Evolutionary conservation across 2,329 filamentous ascomycete species (phyloP), one percentile per base, ranked within the genome.

Genomic region (Paecilomyces fulvus): DNA sequence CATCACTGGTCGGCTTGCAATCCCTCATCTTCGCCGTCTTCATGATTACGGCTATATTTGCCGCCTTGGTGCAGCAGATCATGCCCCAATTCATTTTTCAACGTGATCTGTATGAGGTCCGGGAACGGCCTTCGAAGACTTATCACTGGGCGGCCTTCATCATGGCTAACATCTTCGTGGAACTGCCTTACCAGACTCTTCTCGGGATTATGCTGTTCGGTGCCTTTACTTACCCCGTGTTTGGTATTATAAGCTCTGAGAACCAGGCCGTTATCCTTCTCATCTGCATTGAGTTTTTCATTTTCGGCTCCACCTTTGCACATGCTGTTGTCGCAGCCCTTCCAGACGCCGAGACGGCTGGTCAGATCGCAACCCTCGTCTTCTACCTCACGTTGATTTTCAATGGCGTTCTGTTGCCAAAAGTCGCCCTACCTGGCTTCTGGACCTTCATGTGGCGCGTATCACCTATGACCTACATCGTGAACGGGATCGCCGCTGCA

Each of bases 1-100:
- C 86, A 73, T 85, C 83, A 9, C 81, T 87, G 48, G 88, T 91
- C 67, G 90, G 90, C 54, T 78, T 95, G 11, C 88, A 92, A 72
- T 92, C 94, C 74, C 88, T 92, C 64, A 86, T 92, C 79, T 95
- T 95, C 69, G 82, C 85, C 67, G 87, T 94, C 61, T 95, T 95
- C 80, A 88, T 92, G 80, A 75, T 92, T 54, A 77, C 77, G 62
- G 74, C 76, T 2, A 75, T 80, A 37, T 83, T 83, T 66, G 80
- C 80, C 1, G 78, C 77, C 3, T 65, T 83, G 17, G 78, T 80
- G 0, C 79, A 83, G 61, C 80, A 80, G 71, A 73, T 72, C 46
- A 92, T 94, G 88, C 90, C 90, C 1, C 87, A 90, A 64, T 95
- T 95, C 63, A 87, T 94, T 63, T 84, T 86, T 23, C 89, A 94